Evolutionary conservation across 225 moss, liverwort and hornwort species (phyloP).

Genomic region (Marchantia polymorpha): DNA sequence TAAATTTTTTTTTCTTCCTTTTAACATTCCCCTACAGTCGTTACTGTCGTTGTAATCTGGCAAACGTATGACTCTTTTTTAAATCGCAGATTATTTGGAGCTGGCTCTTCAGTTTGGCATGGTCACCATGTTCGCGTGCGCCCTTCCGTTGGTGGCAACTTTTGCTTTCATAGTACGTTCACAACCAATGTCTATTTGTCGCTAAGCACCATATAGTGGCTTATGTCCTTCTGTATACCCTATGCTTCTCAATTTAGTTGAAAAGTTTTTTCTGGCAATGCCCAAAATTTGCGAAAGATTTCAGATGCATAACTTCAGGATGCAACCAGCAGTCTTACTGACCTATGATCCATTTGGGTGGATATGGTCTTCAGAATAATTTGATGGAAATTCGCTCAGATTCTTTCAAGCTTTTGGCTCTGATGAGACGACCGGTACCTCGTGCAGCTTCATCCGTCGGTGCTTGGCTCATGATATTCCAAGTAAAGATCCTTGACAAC

Average conservation of each 20-base stretch:
- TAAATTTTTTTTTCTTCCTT: no score
- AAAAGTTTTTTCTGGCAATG: not conserved
- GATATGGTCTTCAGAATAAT: slow-evolving; percentile 51
- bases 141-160: slow-evolving; percentile 78
- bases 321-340: not conserved
- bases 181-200: not conserved
- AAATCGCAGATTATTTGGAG: slow-evolving; percentile 59
- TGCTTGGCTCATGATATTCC: slow-evolving; percentile 85
- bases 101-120: slow-evolving; percentile 92
- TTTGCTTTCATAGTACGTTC: slow-evolving; percentile 74
- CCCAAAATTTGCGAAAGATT: not conserved
- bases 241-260: not conserved
- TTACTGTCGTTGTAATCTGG: no score
- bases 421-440: slow-evolving; percentile 85
- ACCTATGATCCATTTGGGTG: not conserved
- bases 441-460: slow-evolving; percentile 80
- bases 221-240: no score
- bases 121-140: slow-evolving; percentile 86
- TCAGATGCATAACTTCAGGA: not conserved
- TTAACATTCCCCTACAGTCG: no score
- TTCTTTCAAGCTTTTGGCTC: slow-evolving; percentile 80
- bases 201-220: no score
- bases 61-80: not conserved
- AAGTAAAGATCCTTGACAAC: slow-evolving; percentile 38
- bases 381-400: slow-evolving; percentile 92